Base-by-base conservation (phyloP, 176 grass and related monocot species). In the Dactylis glomerata region DNA sequence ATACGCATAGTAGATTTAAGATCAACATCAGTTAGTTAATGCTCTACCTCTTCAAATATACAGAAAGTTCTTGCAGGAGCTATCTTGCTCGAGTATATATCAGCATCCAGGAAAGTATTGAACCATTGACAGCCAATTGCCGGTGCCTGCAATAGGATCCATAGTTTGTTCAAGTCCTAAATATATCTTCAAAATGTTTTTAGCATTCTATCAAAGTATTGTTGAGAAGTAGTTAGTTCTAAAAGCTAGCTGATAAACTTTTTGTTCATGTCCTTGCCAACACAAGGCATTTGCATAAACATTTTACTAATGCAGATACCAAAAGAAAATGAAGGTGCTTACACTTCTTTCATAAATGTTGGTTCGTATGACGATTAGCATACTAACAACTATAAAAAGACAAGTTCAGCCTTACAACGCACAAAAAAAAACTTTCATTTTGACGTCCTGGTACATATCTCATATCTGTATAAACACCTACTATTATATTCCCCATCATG, bases 21-120 rank as follows among this genome's bases (percentile, higher is more conserved):
- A 80, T 80, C 3, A 33, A 79, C 6, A 89, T 72, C 57, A 30
- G 61, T 44, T 55, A 45, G n/a, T n/a, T n/a, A n/a, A n/a, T n/a
- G n/a, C n/a, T n/a, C n/a, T n/a, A 98, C 96, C 96, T 92, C 96
- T 87, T 96, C 96, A 90, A 86, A 95, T 64, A 98, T 67, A 84
- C 96, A 98, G 80, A 95, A 98, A 46, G 93, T 98, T 95, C 91
- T 95, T 64, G 91, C 90, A 87, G 93, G 78, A 67, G 89, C 87
- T 49, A 98, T 98, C 75, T 91, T 85, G 45, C 58, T 84, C 5
- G 79, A 82, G 80, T 92, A 98, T 72, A 85, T 85, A 90, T 79
- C 78, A 82, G 50, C 78, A 91, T 94, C 87, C 76, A 95, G 73
- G 73, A 75, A 75, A 75, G 90, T 90, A 47, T 92, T 92, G 76